These are phyloP conservation scores for Xylariaceae sp. DNA, from an alignment of 2,329 filamentous ascomycete genomes.

Conservation along the genomic window DNA sequence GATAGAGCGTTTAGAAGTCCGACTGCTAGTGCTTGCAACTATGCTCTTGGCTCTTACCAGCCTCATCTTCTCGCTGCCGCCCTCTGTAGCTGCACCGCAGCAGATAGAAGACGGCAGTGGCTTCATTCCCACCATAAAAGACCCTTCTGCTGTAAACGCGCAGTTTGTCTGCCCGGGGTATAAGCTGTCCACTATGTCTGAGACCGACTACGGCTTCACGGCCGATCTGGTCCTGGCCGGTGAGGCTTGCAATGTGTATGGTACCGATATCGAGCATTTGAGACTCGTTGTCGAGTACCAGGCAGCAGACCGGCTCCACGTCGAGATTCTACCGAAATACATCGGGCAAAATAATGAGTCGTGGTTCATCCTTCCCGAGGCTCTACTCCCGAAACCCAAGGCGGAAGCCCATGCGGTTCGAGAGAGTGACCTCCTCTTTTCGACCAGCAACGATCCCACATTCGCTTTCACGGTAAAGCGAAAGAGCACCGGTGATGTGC, in stretches of 20 bases:
- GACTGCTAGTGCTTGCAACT: constrained; percentile 5
- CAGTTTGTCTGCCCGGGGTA: constrained; percentile 66
- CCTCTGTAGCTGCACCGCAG: constrained; percentile 4
- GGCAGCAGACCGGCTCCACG: constrained; percentile 57
- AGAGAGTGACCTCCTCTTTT: constrained; percentile 49
- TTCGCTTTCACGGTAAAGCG: constrained; percentile 64
- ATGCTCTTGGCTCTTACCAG: constrained; percentile 9
- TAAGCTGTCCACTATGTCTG: constrained; percentile 53
- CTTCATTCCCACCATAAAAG: constrained; percentile 57
- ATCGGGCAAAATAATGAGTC: constrained; percentile 56
- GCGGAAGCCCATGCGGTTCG: constrained; percentile 38
- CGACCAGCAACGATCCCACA: constrained; percentile 49
- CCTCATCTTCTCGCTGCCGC: constrained; percentile 5
- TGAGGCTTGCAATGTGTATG: constrained; percentile 68
- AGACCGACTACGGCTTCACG: constrained; percentile 51
- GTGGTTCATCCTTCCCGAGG: constrained; percentile 62
- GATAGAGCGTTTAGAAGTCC: constrained; percentile 1
- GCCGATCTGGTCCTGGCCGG: constrained; percentile 68
- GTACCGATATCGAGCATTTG: constrained; percentile 64
- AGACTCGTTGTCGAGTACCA: constrained; percentile 65
- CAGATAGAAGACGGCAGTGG: constrained; percentile 39
- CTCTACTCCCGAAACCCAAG: constrained; percentile 53
- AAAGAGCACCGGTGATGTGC: constrained; percentile 53
- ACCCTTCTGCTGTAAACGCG: constrained; percentile 57
- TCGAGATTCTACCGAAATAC: constrained; percentile 64